Evolutionary conservation across 2,329 filamentous ascomycete species (phyloP).

Genomic region (Talaromyces sp.): DNA sequence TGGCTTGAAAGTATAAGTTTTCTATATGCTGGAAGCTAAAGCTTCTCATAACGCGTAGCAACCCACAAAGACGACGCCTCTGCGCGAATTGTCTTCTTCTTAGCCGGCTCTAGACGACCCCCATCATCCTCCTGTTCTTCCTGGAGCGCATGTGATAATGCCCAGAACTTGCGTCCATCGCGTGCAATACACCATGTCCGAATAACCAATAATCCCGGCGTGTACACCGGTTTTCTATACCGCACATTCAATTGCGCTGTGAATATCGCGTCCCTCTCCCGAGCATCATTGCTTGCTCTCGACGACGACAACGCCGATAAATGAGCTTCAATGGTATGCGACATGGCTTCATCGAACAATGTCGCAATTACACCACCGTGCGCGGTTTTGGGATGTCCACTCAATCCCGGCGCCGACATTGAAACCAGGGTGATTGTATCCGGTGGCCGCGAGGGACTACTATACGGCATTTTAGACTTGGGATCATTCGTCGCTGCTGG

Average conservation of each 20-base stretch:
- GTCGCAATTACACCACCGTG: slow-evolving; percentile 40
- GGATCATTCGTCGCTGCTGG: slow-evolving; percentile 6
- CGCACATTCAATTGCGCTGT: slow-evolving; percentile 39
- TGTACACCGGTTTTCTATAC: slow-evolving; percentile 34
- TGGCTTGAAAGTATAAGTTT: neutral
- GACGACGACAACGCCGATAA: slow-evolving; percentile 30
- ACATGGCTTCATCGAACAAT: slow-evolving; percentile 42
- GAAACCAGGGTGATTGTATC: slow-evolving; percentile 36
- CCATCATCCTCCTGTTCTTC: slow-evolving; percentile 28
- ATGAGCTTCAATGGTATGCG: neutral
- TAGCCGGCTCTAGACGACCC: slow-evolving; percentile 29
- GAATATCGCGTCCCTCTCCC: slow-evolving; percentile 27
- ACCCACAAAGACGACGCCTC: slow-evolving; percentile 42
- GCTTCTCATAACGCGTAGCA: slow-evolving; percentile 25
- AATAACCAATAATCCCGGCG: slow-evolving; percentile 35
- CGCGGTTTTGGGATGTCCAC: slow-evolving; percentile 35
- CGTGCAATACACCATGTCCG: slow-evolving; percentile 33
- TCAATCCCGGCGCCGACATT: slow-evolving; percentile 33
- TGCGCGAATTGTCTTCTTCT: slow-evolving; percentile 31
- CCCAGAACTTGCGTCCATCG: slow-evolving; percentile 39
- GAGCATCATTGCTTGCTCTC: slow-evolving; percentile 22
- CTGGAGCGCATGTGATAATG: slow-evolving; percentile 36
- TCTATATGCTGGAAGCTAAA: slow-evolving; percentile 17
- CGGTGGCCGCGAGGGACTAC: slow-evolving; percentile 25
- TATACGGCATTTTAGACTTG: slow-evolving; percentile 19